Evolutionary conservation across 495 filamentous ascomycete species (phyloP).

Genomic region (Pyrenopolyporus hunteri): DNA sequence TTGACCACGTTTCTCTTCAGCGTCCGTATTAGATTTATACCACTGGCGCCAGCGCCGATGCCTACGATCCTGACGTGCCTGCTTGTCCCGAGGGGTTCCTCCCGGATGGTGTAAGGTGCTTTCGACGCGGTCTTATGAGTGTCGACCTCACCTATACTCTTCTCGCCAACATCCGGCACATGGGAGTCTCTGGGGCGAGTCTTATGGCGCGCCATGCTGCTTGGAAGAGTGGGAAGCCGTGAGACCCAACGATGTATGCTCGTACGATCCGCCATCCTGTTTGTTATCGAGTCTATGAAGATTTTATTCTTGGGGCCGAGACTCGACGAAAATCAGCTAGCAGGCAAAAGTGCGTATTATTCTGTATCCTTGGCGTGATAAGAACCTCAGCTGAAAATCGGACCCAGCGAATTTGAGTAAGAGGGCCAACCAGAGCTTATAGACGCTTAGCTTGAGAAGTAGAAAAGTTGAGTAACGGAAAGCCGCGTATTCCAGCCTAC

Average conservation of each 20-base stretch:
- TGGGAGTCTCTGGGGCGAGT: constrained; percentile 28
- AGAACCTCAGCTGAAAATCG: constrained; percentile 42
- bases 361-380: constrained; percentile 15
- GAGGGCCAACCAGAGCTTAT: not conserved
- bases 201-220: constrained; percentile 40
- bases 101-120: constrained; percentile 45
- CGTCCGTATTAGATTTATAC: constrained; percentile 55
- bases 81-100: constrained; percentile 51
- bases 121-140: constrained; percentile 9
- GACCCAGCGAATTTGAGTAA: not conserved
- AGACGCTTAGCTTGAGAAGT: not conserved
- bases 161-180: constrained; percentile 7
- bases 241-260: constrained; percentile 34
- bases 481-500: constrained; percentile 42
- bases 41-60: constrained; percentile 58
- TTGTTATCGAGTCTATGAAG: constrained; percentile 1
- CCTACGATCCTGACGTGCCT: constrained; percentile 55
- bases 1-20: constrained; percentile 49
- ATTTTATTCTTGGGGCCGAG: constrained; percentile 27
- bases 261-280: constrained; percentile 32
- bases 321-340: not conserved
- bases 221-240: constrained; percentile 19
- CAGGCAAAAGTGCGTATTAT: not conserved
- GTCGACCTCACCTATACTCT: constrained; percentile 20
- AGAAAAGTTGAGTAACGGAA: constrained; percentile 24